phyloP scores from a whole-genome alignment of 2,329 filamentous ascomycete species.

The Epicoccum sorghinum region DNA sequence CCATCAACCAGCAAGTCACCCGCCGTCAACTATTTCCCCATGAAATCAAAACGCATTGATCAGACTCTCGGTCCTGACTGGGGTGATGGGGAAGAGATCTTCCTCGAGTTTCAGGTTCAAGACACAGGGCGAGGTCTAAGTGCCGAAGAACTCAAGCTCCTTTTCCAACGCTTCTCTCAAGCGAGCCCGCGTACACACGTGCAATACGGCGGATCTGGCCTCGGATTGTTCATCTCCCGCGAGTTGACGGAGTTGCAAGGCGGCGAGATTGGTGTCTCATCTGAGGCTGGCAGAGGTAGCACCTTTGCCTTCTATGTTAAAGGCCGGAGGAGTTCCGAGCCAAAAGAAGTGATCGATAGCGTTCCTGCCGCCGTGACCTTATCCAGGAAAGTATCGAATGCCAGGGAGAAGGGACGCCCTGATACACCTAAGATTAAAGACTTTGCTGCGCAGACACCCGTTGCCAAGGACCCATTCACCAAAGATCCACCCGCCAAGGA shows the following conservation, averaged over 20 bases:
- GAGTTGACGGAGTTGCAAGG: conserved; percentile 82
- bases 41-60: conserved; percentile 56
- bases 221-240: conserved; percentile 80
- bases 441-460: conserved; percentile 35
- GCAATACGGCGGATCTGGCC: conserved; percentile 78
- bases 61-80: conserved; percentile 65
- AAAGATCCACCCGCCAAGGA: too few species aligned
- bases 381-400: conserved; percentile 38
- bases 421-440: conserved; percentile 42
- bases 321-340: conserved; percentile 61
- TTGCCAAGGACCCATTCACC: background rate
- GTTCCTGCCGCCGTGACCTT: conserved; percentile 30
- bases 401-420: conserved; percentile 29
- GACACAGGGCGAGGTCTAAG: conserved; percentile 79
- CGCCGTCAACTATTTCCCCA: conserved; percentile 67
- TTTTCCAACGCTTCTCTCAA: conserved; percentile 82
- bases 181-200: conserved; percentile 77
- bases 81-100: conserved; percentile 70
- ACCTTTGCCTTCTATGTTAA: conserved; percentile 80
- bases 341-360: conserved; percentile 38
- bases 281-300: conserved; percentile 70
- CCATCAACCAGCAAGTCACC: conserved; percentile 52
- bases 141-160: conserved; percentile 71
- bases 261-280: conserved; percentile 77
- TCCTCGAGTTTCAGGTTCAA: conserved; percentile 73